A percentile compares a stretch with the other conserved stretches of the same genome.
phyloP scores from a whole-genome alignment of 768 basidiomycete genomes.

The Auricularia auricula-judae region DNA sequence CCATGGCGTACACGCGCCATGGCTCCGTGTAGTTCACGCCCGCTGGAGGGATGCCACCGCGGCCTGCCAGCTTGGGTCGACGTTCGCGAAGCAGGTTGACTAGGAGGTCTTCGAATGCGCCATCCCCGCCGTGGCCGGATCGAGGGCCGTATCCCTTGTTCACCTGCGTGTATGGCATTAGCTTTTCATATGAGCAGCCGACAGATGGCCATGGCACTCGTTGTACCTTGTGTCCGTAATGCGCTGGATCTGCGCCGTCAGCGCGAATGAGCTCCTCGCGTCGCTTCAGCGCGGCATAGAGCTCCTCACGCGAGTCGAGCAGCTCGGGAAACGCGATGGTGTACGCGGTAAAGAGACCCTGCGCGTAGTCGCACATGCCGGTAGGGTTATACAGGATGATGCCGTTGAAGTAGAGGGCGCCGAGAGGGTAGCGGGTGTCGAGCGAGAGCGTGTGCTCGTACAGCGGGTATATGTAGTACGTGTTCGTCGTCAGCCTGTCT shows the following conservation, averaged over 20 bases:
- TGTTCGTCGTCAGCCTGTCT: constrained; percentile 33
- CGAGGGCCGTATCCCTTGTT: background rate
- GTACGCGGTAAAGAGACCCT: constrained; percentile 36
- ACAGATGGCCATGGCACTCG: too few relatives aligned
- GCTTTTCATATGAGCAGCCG: too few relatives aligned
- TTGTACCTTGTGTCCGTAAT: constrained; percentile 28
- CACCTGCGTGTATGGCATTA: background rate
- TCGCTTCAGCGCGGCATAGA: constrained; percentile 29
- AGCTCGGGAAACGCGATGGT: constrained; percentile 31
- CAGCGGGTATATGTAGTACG: constrained; percentile 44
- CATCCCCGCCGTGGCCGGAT: background rate
- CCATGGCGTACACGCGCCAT: background rate
- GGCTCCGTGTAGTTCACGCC: background rate
- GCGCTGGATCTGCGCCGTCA: constrained; percentile 37
- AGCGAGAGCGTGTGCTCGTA: constrained; percentile 43
- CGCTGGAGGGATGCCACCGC: background rate
- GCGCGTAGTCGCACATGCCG: constrained; percentile 38
- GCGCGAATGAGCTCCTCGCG: constrained; percentile 30
- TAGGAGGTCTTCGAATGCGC: background rate
- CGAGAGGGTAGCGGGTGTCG: constrained; percentile 33
- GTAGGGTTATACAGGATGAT: constrained; percentile 37
- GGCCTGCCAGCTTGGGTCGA: background rate
- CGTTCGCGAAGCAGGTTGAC: background rate
- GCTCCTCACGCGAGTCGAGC: constrained; percentile 28
- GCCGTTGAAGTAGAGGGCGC: constrained; percentile 45